Evolutionary conservation across 441 rosid genomes (phyloP), one percentile per base, ranked within the genome.

Genomic region (Syzygium malaccense): DNA sequence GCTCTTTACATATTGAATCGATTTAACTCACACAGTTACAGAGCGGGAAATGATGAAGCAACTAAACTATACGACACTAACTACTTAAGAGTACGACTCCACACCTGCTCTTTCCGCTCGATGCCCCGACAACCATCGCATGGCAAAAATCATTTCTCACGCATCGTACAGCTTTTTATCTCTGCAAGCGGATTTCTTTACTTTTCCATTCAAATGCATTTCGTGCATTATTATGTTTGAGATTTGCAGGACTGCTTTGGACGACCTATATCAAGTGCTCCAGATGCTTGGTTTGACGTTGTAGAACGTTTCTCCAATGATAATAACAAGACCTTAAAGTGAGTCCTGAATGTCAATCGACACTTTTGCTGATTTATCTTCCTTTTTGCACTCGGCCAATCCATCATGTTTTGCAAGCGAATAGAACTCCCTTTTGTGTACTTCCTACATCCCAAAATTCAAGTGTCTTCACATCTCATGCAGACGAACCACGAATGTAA

Each of bases 211-310:
- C 49, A 2, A 28, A 85, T 54, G 66, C 18, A 85, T 58, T 54
- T 23, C 25, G 28, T 85, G 62, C 37, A 32, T 85, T 33, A 75
- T 41, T 23, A 75, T 45, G 8, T 75, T 75, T 75, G 83, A 23
- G 83, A 41, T 41, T 66, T 88, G 30, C 91, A 96, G 99, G 99
- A 96, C 88, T 97, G 99, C 93, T 97, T 97, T 87, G 97, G 96
- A 87, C 91, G 98, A 58, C 99, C 99, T 1, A 96, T 97, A 51
- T 89, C 97, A 12, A 96, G 98, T 93, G 96, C 99, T 68, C 98
- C 99, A 57, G 97, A 95, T 93, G 97, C 97, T 28, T 96, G 99
- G 99, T 90, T 97, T 90, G 95, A 96, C 88, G 92, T 97, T 51
- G 97, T 96, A 41, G 98, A 97, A 88, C 95, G 98, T n/a, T 91